A percentile compares a stretch with the other conserved stretches of the same genome.
Conservation (phyloP, 805 yeast genomes). For the Candida boleticola region DNA sequence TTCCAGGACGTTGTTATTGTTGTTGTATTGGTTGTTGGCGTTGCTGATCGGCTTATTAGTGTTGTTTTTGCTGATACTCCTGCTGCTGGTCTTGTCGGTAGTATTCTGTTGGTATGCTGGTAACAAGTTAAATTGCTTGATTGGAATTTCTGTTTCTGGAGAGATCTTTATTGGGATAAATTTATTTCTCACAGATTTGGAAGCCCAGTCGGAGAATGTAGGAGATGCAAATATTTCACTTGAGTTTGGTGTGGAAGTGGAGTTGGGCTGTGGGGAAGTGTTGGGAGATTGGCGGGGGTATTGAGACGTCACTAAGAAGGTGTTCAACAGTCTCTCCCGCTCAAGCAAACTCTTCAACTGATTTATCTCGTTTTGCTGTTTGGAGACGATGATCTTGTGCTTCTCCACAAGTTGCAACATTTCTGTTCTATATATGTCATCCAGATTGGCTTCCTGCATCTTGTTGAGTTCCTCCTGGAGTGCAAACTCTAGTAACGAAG, state of each 20-base stretch:
- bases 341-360: conserved; percentile 20
- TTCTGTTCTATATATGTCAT: conserved; percentile 18
- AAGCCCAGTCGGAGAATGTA: neutral
- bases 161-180: conserved; percentile 18
- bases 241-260: neutral
- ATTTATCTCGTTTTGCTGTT: conserved; percentile 25
- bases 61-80: too few relatives aligned
- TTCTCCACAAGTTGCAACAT: conserved; percentile 21
- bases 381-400: conserved; percentile 19
- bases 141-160: neutral
- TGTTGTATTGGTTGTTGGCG: neutral
- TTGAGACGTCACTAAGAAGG: neutral
- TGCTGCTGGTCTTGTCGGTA: too few relatives aligned
- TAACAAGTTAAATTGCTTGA: neutral
- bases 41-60: too few relatives aligned
- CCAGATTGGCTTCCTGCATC: conserved; percentile 7
- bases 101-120: too few relatives aligned
- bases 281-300: neutral
- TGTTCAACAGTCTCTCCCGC: conserved; percentile 17
- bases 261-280: neutral
- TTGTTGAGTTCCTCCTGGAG: neutral
- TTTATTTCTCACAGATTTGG: conserved; percentile 9
- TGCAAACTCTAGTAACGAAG: neutral
- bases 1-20: neutral
- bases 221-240: neutral